A percentile compares a stretch with the other conserved stretches of the same genome.
Conservation (phyloP, 371 early-diverging fungal genomes). For the Mortierella sp. region DNA sequence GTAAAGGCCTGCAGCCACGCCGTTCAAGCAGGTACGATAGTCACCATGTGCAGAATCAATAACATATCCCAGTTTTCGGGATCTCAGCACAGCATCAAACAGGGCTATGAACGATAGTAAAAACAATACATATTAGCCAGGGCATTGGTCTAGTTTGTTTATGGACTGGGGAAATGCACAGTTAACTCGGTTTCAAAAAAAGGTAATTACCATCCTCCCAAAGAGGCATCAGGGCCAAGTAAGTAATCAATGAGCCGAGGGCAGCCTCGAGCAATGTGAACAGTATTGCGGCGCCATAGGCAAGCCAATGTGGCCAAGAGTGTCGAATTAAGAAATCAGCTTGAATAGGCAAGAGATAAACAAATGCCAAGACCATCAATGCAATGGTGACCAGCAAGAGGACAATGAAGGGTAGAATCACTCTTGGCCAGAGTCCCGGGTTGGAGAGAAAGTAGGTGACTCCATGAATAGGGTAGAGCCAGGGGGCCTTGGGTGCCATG, state of each 20-base stretch:
- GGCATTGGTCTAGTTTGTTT: too few species aligned
- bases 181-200: not conserved
- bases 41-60: constrained; percentile 50
- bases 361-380: constrained; percentile 44
- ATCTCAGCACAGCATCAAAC: constrained; percentile 52
- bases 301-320: constrained; percentile 40
- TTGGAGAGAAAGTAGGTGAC: constrained; percentile 47
- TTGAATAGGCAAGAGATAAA: constrained; percentile 41
- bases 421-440: constrained; percentile 52
- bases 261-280: constrained; percentile 45
- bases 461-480: constrained; percentile 46
- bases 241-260: constrained; percentile 48
- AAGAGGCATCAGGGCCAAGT: constrained; percentile 50
- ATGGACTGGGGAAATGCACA: too few species aligned
- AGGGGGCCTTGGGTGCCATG: constrained; percentile 24
- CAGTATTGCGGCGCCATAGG: constrained; percentile 18
- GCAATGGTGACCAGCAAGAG: constrained; percentile 33
- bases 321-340: constrained; percentile 33
- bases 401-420: constrained; percentile 49
- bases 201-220: constrained; percentile 46
- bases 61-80: constrained; percentile 44
- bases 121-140: not conserved
- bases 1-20: constrained; percentile 39
- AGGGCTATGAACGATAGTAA: constrained; percentile 19
- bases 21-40: constrained; percentile 50